Evolutionary conservation across 495 filamentous ascomycete species (phyloP), one percentile per base, ranked within the genome.

Genomic region (Coniosporium apollinis): DNA sequence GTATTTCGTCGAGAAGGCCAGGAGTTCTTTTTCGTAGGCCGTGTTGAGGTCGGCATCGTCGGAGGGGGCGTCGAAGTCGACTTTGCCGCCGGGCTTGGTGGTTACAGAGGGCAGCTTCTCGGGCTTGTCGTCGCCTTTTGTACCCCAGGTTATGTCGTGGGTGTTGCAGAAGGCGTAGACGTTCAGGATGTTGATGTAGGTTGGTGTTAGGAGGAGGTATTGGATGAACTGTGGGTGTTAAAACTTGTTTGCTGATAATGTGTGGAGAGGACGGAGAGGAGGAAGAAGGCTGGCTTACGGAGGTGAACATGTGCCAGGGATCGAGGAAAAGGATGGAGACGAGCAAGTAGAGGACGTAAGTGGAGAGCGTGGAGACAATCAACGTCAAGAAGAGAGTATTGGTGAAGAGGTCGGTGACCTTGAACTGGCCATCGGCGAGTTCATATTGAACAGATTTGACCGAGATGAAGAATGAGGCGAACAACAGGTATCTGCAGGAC

Each of bases 111-210:
- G 75, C 32, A 94, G 63, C 43, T 86, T 85, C 47, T 82, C 78
- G 30, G 80, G 61, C 51, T 84, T 89, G 65, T 89, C 83, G 47
- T 92, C 86, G 37, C 86, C 86, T 54, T 92, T 94, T 10, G 86
- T 94, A 51, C 86, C 86, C 86, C 86, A 94, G 8, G 84, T 89
- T 38, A 94, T 86, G 45, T 94, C 86, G 64, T 94, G 86, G 16
- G 85, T 93, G 55, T 94, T 94, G 56, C 86, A 94, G 65, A 94
- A 94, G 43, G 86, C 86, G 57, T 94, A 94, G 43, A 94, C 84
- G 62, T 94, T 93, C 46, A 94, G 73, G 36, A 93, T 82, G 56
- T 93, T 93, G 64, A 91, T 85, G 60, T 92, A 94, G 9, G 83
- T 91, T 0, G 86, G 86, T 0, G 86, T 92, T 32, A 99, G 69